phyloP scores from a whole-genome alignment of 768 basidiomycete genomes.

The Tricholoma furcatifolium region DNA sequence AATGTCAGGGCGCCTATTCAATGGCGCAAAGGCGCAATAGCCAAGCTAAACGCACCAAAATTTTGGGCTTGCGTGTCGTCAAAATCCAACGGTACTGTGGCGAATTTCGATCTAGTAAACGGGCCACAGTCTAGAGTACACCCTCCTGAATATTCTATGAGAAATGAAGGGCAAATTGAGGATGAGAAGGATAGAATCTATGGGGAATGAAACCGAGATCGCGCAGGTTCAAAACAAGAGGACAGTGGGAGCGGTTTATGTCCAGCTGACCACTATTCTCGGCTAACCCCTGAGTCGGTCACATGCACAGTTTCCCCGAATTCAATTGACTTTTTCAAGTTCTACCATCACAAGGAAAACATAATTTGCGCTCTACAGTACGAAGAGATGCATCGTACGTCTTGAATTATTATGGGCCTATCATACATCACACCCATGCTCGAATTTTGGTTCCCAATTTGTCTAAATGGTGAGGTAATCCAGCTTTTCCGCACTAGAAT shows the following conservation, averaged over 20 bases:
- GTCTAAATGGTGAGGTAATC: not conserved
- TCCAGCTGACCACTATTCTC: conserved; percentile 23
- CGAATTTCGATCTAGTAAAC: conserved; percentile 16
- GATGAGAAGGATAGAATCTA: conserved; percentile 19
- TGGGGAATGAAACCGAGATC: conserved; percentile 17
- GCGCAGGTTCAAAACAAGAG: conserved; percentile 18
- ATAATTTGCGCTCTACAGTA: not conserved
- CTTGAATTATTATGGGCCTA: too few relatives aligned
- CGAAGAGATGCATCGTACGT: not conserved
- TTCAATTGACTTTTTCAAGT: conserved; percentile 1
- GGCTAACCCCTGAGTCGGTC: conserved; percentile 25
- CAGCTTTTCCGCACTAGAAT: not conserved
- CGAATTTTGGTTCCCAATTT: not conserved
- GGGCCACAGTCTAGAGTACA: conserved; percentile 11
- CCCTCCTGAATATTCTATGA: conserved; percentile 16
- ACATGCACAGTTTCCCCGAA: conserved; percentile 19
- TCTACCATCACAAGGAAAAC: not conserved
- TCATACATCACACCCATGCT: not conserved
- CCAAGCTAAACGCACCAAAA: conserved; percentile 13
- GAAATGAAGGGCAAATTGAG: conserved; percentile 14
- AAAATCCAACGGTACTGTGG: conserved; percentile 15
- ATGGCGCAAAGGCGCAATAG: not conserved
- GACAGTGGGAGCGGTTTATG: conserved; percentile 24
- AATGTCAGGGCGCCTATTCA: conserved; percentile 7
- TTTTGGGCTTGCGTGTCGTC: conserved; percentile 15